Evolutionary conservation across 192 early-diverging fungal genomes (phyloP).

Genomic region (Cetraspora pellucida): DNA sequence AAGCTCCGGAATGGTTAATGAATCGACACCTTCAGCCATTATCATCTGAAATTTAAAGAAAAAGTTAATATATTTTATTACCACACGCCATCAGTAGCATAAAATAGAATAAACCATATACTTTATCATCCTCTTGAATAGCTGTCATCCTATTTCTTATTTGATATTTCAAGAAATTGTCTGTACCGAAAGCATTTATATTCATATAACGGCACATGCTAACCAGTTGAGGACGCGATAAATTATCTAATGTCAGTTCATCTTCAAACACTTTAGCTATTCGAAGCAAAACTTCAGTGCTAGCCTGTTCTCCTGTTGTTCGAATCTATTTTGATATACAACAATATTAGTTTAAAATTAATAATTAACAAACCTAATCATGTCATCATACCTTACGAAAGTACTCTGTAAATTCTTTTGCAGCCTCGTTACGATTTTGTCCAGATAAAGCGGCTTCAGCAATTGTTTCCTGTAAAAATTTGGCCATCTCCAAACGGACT

Average conservation of each 20-base stretch:
- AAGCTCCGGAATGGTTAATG: constrained; percentile 84
- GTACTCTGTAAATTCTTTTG: constrained; percentile 73
- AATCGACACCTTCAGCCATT: constrained; percentile 82
- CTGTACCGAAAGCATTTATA: constrained; percentile 96
- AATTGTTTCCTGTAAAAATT: constrained; percentile 94
- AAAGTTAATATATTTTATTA: background rate
- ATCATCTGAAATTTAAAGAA: constrained; percentile 65
- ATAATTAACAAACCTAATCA: background rate
- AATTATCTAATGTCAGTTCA: constrained; percentile 88
- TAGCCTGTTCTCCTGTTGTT: constrained; percentile 76
- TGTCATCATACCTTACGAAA: constrained; percentile 66
- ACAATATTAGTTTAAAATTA: background rate
- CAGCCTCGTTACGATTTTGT: constrained; percentile 53
- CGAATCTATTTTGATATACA: constrained; percentile 60
- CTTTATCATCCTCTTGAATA: constrained; percentile 86
- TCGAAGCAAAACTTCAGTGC: constrained; percentile 79
- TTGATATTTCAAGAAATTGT: constrained; percentile 91
- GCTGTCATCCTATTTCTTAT: constrained; percentile 85
- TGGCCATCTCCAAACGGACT: constrained; percentile 92
- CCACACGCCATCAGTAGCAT: background rate
- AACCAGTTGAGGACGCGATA: constrained; percentile 93
- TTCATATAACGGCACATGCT: constrained; percentile 96
- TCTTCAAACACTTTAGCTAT: constrained; percentile 92
- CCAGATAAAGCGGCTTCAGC: constrained; percentile 73
- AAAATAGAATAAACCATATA: constrained; percentile 19